phyloP scores from a whole-genome alignment of 2,329 filamentous ascomycete species.

The Fusarium verrucosum region DNA sequence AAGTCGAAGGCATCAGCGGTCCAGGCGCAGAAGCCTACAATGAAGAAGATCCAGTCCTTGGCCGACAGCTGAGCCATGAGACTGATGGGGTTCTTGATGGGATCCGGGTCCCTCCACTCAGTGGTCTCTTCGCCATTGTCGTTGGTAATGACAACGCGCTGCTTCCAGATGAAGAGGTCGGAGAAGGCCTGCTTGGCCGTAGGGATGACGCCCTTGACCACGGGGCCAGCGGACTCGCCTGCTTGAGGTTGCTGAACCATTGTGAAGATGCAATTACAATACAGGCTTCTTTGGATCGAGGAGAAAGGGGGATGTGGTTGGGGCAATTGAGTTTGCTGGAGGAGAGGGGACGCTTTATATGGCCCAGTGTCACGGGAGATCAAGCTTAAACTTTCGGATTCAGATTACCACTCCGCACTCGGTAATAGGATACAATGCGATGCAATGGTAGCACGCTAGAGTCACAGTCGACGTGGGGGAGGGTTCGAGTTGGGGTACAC shows the following conservation, averaged over 20 bases:
- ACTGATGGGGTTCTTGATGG: conserved; percentile 74
- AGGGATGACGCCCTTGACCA: conserved; percentile 71
- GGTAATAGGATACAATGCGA: background rate
- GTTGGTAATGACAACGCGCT: conserved; percentile 73
- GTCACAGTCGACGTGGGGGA: conserved; percentile 37
- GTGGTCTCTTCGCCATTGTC: conserved; percentile 70
- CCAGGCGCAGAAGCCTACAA: conserved; percentile 80
- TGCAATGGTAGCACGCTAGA: background rate
- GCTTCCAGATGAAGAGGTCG: conserved; percentile 78
- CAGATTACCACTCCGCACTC: background rate
- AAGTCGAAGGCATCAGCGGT: conserved; percentile 87
- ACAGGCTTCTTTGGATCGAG: background rate
- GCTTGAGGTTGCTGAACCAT: conserved; percentile 18
- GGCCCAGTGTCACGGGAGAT: background rate
- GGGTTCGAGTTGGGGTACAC: conserved; percentile 35
- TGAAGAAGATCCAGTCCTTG: conserved; percentile 78
- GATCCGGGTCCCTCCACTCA: conserved; percentile 74
- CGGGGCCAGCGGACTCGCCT: conserved; percentile 68
- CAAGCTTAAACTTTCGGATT: conserved; percentile 16
- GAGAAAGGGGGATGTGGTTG: background rate
- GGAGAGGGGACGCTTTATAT: conserved; percentile 18
- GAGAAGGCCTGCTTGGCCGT: conserved; percentile 70
- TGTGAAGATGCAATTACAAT: background rate
- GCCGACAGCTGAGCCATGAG: conserved; percentile 70
- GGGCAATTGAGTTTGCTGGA: background rate